Evolutionary conservation across 306 rosid species (phyloP).

Genomic region (Lathyrus sativus): DNA sequence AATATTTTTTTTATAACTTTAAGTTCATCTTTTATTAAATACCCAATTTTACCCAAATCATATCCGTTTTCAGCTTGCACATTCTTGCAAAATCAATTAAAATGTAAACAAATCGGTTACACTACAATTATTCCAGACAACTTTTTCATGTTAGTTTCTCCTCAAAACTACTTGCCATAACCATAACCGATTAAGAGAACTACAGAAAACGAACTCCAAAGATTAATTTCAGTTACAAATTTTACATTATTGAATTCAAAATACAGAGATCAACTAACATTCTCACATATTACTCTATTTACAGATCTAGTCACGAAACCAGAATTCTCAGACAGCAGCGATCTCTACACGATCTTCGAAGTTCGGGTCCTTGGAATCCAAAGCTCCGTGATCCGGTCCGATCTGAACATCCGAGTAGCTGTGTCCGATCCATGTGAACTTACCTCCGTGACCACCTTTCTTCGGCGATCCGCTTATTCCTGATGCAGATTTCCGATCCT

Average conservation of each 20-base stretch:
- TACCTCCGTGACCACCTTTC: slow-evolving; percentile 94
- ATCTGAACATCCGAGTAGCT: slow-evolving; percentile 56
- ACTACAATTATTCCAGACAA: too few species aligned
- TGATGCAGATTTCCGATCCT: slow-evolving; percentile 75
- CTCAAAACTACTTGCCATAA: too few species aligned
- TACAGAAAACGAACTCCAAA: neutral
- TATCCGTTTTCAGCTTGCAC: too few species aligned
- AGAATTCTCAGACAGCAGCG: slow-evolving; percentile 44
- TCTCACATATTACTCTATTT: neutral
- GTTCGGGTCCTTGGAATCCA: slow-evolving; percentile 77
- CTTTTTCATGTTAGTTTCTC: too few species aligned
- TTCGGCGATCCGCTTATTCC: slow-evolving; percentile 90
- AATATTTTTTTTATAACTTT: too few species aligned
- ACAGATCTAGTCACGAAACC: slow-evolving; percentile 16
- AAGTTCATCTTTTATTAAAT: too few species aligned
- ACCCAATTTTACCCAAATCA: too few species aligned
- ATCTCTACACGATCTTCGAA: slow-evolving; percentile 72
- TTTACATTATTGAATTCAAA: slow-evolving; percentile 13
- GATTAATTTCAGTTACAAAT: neutral
- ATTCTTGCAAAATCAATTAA: too few species aligned
- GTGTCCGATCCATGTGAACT: slow-evolving; percentile 84
- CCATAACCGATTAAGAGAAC: neutral
- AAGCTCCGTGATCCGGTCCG: slow-evolving; percentile 41
- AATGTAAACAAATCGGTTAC: too few species aligned
- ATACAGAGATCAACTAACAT: neutral